phyloP scores from a whole-genome alignment of 2,329 filamentous ascomycete species.

The Fusarium ramigenum region DNA sequence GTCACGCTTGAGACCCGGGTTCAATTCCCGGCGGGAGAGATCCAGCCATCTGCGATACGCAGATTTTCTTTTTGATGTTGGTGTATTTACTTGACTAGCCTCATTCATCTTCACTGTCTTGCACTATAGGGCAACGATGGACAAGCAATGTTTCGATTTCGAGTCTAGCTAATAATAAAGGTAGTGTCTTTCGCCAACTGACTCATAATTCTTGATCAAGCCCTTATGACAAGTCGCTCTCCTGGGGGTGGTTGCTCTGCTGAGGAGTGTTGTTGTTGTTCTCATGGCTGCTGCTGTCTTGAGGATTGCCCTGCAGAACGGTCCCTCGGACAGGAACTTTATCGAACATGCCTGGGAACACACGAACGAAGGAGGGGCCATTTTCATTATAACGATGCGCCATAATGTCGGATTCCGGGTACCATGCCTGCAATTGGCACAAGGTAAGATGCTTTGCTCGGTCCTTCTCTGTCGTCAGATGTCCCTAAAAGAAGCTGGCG shows the following conservation, averaged over 20 bases:
- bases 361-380: not conserved
- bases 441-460: not conserved
- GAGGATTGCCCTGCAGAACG: not conserved
- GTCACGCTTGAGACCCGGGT: not conserved
- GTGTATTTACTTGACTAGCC: not conserved
- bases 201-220: not conserved
- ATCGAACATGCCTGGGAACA: too few species aligned
- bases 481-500: not conserved
- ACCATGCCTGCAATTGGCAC: not conserved
- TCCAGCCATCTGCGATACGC: not conserved
- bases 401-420: not conserved
- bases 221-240: not conserved
- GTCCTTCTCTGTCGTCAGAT: not conserved
- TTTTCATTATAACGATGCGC: not conserved
- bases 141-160: not conserved
- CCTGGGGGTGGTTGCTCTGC: not conserved
- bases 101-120: not conserved
- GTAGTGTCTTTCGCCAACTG: not conserved
- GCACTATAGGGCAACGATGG: not conserved
- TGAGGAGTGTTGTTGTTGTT: not conserved
- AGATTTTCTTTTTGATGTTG: not conserved
- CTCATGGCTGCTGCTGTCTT: not conserved
- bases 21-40: not conserved
- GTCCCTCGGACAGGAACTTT: not conserved
- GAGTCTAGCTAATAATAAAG: not conserved